Percentiles rank a stretch among this genome's conserved stretches.
phyloP scores from a whole-genome alignment of 331 rosid genomes.

The Acacia concinna region DNA sequence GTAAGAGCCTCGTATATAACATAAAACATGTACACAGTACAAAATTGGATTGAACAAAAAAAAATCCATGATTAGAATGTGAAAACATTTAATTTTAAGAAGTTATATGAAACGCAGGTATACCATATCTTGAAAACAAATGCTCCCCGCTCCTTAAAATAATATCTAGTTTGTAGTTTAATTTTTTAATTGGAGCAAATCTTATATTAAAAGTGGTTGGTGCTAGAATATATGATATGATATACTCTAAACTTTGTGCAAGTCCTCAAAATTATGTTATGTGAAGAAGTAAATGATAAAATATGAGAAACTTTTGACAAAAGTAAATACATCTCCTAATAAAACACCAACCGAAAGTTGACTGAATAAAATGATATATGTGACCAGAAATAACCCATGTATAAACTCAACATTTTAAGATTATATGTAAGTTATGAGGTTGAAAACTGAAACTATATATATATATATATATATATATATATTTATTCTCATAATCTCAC shows the following conservation, averaged over 20 bases:
- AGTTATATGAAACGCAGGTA: not conserved
- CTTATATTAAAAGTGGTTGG: too few relatives aligned
- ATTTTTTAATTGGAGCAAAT: too few relatives aligned
- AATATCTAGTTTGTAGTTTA: too few relatives aligned
- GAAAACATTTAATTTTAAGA: not conserved
- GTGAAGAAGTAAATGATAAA: not conserved
- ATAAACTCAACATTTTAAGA: not conserved
- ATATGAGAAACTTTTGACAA: not conserved
- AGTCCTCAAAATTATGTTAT: not conserved
- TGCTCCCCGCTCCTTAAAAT: too few relatives aligned
- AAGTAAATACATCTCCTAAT: not conserved
- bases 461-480: too few relatives aligned
- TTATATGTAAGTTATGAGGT: too few relatives aligned
- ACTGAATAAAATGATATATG: too few relatives aligned
- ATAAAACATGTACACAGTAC: not conserved
- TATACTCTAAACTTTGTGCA: not conserved
- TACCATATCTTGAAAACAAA: too few relatives aligned
- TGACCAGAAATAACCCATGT: not conserved
- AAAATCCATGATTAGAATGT: not conserved
- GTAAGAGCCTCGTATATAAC: not conserved
- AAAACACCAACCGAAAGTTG: too few relatives aligned
- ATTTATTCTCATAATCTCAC: not conserved
- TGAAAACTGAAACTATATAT: too few relatives aligned
- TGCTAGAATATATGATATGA: not conserved
- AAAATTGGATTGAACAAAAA: too few relatives aligned